Evolutionary conservation across 1,284 basidiomycete species (phyloP).

Genomic region (Pascua sp.): DNA sequence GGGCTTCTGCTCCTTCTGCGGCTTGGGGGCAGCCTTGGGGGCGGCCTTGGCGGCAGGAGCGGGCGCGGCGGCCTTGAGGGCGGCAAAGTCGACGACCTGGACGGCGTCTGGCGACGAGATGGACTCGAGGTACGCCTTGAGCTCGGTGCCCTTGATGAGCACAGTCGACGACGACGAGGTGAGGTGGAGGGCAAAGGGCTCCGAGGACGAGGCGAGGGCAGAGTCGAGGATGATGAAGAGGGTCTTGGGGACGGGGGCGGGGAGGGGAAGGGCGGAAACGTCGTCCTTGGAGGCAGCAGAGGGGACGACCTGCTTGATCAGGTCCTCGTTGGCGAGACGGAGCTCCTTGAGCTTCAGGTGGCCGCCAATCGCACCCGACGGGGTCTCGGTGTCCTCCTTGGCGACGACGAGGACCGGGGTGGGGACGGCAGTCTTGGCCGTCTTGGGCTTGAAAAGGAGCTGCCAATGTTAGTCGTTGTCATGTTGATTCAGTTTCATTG

Average conservation of each 20-base stretch:
- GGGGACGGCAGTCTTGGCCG: slow-evolving; percentile 78
- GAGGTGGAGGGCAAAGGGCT: slow-evolving; percentile 70
- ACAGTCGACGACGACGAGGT: slow-evolving; percentile 66
- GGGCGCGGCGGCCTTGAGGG: slow-evolving; percentile 54
- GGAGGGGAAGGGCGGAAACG: slow-evolving; percentile 75
- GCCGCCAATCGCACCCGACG: slow-evolving; percentile 69
- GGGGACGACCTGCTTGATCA: slow-evolving; percentile 77
- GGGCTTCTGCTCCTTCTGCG: slow-evolving; percentile 19
- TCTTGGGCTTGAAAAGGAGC: slow-evolving; percentile 55
- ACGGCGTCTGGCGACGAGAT: slow-evolving; percentile 49
- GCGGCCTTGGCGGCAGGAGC: slow-evolving; percentile 15
- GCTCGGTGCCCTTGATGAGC: slow-evolving; percentile 71
- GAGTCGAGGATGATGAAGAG: slow-evolving; percentile 73
- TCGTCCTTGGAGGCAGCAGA: slow-evolving; percentile 71
- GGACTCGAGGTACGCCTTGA: slow-evolving; percentile 66
- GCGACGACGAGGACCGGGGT: slow-evolving; percentile 85
- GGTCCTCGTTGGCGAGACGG: slow-evolving; percentile 79
- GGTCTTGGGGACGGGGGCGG: slow-evolving; percentile 66
- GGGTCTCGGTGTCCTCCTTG: slow-evolving; percentile 73
- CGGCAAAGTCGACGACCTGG: slow-evolving; percentile 64
- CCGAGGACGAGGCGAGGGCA: slow-evolving; percentile 60
- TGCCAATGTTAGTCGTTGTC: slow-evolving; percentile 7
- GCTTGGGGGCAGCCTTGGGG: slow-evolving; percentile 9
- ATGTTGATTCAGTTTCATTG: too few species aligned
- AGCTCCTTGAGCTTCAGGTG: slow-evolving; percentile 85